Base-by-base conservation (phyloP, 2,329 filamentous ascomycete genomes). In the Aureobasidium pullulans region DNA sequence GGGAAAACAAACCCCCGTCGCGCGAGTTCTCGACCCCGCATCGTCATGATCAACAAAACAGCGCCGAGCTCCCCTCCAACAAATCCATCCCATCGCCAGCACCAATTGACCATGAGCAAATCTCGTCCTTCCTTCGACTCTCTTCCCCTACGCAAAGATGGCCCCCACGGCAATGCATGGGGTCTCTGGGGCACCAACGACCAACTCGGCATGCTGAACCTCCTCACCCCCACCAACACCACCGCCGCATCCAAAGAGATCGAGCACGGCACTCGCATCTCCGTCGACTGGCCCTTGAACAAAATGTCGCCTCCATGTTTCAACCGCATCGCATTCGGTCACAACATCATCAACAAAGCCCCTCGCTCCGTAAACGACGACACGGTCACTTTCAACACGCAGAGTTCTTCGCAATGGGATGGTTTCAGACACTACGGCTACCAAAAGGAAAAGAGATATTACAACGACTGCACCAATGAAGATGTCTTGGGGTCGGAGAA, bases 171-270 rank as follows among this genome's bases (percentile, higher is more conserved):
- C 56, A 75, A 74, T 42, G 73, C 73, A 4, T 74, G 72, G 71
- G 70, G 70, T 29, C 48, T 52, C 29, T 60, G 32, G 31, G 58
- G 58, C 28, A 28, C 37, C 10, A 19, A 28, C 9, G 58, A 60
- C 34, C 28, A 63, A 44, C 56, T 63, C 29, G 62, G 62, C 31
- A 50, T 42, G 31, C 57, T 63, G 7, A 61, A 63, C 32, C 57
- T 60, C 44, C 59, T 63, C 29, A 61, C 62, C 13, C 57, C 62
- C 7, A 9, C n/a, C 4, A 74, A 81, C 13, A 81, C 84, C 37
- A 77, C 79, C 48, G 76, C 76, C 10, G 81, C 82, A 2, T 70
- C 78, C 1, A 72, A 72, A 40, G 80, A 84, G 63, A 82, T 84
- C 60, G 71, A 70, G 47, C 81, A 78, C 3, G 82, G 83, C 13